phyloP scores from a whole-genome alignment of 306 rosid species.

The Malus asiatica region DNA sequence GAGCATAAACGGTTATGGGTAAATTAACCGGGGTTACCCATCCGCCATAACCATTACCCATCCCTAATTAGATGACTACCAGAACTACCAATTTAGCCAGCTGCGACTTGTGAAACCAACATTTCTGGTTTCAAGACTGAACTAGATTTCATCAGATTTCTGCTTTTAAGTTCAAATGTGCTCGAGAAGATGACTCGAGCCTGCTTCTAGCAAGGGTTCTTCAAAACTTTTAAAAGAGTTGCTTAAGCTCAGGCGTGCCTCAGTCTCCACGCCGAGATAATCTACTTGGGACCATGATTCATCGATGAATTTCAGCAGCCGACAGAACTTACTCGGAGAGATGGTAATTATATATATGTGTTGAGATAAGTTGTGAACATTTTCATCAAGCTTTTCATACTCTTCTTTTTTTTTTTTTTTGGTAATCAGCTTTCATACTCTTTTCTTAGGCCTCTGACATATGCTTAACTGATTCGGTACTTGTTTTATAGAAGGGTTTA shows the following conservation, averaged over 20 bases:
- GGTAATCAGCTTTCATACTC: no score
- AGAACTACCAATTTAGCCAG: slow-evolving; percentile 14
- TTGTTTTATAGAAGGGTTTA: no score
- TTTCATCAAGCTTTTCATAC: no score
- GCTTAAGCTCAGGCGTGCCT: slow-evolving; percentile 41
- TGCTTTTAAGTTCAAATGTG: slow-evolving; percentile 37
- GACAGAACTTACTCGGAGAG: background rate
- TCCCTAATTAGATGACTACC: slow-evolving; percentile 20
- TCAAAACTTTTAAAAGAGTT: slow-evolving; percentile 35
- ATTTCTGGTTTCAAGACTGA: slow-evolving; percentile 34
- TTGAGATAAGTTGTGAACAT: no score
- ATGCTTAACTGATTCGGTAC: no score
- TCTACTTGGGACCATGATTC: slow-evolving; percentile 31
- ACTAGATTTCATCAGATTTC: slow-evolving; percentile 39
- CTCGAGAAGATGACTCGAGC: slow-evolving; percentile 47
- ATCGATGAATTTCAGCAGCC: background rate
- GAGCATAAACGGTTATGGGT: no score
- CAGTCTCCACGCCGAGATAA: slow-evolving; percentile 38
- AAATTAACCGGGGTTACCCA: no score
- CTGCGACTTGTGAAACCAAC: slow-evolving; percentile 37
- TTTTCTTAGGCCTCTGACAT: no score
- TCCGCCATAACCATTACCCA: no score
- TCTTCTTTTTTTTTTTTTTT: no score
- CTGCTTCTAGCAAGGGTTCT: slow-evolving; percentile 15
- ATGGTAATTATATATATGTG: no score